Percentiles rank a stretch among this genome's conserved stretches.
phyloP scores from a whole-genome alignment of 345 rosid species.

The Sisymbrium altissimum region DNA sequence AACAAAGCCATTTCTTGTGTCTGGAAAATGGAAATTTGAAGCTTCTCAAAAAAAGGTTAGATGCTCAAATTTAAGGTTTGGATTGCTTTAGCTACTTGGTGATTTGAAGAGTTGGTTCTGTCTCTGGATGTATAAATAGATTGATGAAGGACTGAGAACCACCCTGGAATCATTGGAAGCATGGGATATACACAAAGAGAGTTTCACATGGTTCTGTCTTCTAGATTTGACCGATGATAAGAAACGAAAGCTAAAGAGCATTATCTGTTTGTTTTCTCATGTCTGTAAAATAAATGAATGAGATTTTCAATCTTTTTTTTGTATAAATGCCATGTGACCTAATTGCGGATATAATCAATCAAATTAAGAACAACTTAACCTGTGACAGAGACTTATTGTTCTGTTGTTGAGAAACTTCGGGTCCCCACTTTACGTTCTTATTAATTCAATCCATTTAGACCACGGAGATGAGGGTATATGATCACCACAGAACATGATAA shows the following conservation, averaged over 20 bases:
- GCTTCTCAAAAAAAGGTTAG: background rate
- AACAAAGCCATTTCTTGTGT: slow-evolving; percentile 11
- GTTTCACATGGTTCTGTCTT: slow-evolving; percentile 24
- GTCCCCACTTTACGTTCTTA: slow-evolving; percentile 18
- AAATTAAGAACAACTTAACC: background rate
- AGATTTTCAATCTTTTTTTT: background rate
- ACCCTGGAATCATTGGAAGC: background rate
- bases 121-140: slow-evolving; percentile 14
- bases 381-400: slow-evolving; percentile 10
- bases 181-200: background rate
- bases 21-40: background rate
- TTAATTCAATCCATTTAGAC: background rate
- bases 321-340: background rate
- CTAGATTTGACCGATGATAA: background rate
- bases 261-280: background rate
- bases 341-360: background rate
- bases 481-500: slow-evolving; percentile 21
- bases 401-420: slow-evolving; percentile 14
- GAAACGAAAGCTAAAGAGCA: background rate
- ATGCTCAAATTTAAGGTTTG: background rate
- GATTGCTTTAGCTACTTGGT: slow-evolving; percentile 9
- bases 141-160: background rate
- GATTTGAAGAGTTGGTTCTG: background rate
- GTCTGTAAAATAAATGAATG: background rate
- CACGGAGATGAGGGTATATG: background rate